Base-by-base conservation (phyloP, 1,284 basidiomycete species). In the Calocybe gambosa region DNA sequence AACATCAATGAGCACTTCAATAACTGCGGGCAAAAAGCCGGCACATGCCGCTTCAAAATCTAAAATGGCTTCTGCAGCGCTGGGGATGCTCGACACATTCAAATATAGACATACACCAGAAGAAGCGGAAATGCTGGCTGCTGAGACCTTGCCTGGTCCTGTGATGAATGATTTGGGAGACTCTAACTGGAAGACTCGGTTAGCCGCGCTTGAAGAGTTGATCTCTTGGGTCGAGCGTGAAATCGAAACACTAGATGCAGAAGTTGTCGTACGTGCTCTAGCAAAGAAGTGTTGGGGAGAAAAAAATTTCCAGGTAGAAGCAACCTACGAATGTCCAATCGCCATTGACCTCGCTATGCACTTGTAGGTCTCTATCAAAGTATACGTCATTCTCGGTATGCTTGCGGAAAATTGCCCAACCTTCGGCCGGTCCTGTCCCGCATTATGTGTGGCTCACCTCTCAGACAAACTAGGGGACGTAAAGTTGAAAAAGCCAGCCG, bases 401-500 rank as follows among this genome's bases (percentile, higher is more conserved):
- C 77, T 98, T 39, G 89, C 93, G 0, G 83, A 90, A 56, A 73
- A 75, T 28, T 90, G 83, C 53, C 81, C 91, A 1, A 80, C 82
- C 0, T 99, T 99, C 63, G 87, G 89, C 26, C 80, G 88, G 55
- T 85, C 93, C 1, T 92, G 90, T 41, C 80, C 85, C 1, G 93
- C 93, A 1, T 69, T 99, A 16, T 83, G 80, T 39, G 78, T 93
- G 5, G 79, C 83, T n/a, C 89, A 93, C 60, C 68, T 98, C 35
- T 85, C 83, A 35, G 96, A 99, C 65, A 99, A 99, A 68, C 73
- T 99, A 39, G 96, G 96, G 21, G 96, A 99, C 60, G 72, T 90
- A 70, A 99, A 99, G 66, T 70, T 99, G 53, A 99, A 98, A 74
- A 97, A 94, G 61, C 87, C 94, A 0, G 91, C 95, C n/a, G 89